Base-by-base conservation (phyloP, 768 basidiomycete species). In the Mycena rebaudengoi region DNA sequence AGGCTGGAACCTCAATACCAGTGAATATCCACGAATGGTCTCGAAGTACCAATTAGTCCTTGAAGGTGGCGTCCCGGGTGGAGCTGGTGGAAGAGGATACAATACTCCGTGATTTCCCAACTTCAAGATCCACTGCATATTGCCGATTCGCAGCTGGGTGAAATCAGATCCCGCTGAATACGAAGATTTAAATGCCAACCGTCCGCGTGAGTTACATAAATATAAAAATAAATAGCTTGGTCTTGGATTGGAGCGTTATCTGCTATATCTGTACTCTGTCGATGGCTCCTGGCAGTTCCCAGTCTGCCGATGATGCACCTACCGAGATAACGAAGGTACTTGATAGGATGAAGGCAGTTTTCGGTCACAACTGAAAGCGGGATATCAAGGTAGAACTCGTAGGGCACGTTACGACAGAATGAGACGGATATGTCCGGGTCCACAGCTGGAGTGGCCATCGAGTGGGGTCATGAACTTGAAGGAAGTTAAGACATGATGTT, bases 91-190 rank as follows among this genome's bases (percentile, higher is more conserved):
- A 37, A 43, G 20, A n/a, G 41, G 5, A 16, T 30, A 43, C n/a
- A n/a, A n/a, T n/a, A n/a, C 41, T 43, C n/a, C 41, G 41, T 20
- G 2, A 2, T 33, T 32, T 60, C 48, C 49, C 3, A 8, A 35
- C 58, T 33, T 60, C 48, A 7, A 39, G 46, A 26, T 60, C 59
- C 40, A 60, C 49, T 3, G 59, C 49, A 20, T 60, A 45, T 45
- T 23, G 44, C 11, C 49, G 48, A 5, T n/a, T n/a, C n/a, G 37
- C 48, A 60, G 35, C 48, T 60, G 37, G 21, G 29, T 43, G 29
- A 30, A 51, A 40, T 60, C 37, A 50, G n/a, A 45, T 32, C 25
- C 26, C 7, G n/a, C n/a, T n/a, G n/a, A n/a, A n/a, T n/a, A n/a
- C n/a, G n/a, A n/a, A n/a, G n/a, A n/a, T n/a, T n/a, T n/a, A n/a